Evolutionary conservation across 371 early-diverging fungal species (phyloP), one percentile per base, ranked within the genome.

Genomic region (Saksenaea oblongispora): DNA sequence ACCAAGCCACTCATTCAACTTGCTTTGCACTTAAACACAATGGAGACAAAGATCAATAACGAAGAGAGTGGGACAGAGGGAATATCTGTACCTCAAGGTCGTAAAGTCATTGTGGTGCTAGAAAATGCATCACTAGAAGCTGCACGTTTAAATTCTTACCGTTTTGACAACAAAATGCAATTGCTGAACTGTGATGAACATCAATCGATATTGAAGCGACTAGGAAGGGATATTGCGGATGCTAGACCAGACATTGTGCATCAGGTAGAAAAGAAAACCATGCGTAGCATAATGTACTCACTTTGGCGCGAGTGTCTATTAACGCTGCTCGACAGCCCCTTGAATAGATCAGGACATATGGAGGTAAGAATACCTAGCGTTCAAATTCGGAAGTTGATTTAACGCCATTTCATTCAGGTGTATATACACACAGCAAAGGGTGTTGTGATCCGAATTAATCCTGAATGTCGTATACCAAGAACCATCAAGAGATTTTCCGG

Each of bases 401-500:
- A 22, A 36, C 36, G 8, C 36, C 5, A n/a, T n/a, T 1, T n/a
- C 28, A 3, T n/a, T 1, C 67, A 80, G 84, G 93, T 99, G 13
- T 98, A 92, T 74, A 94, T 99, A 54, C 93, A 93, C 61, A 98
- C 99, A 2, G 86, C 90, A 55, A 91, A 91, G 70, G 94, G 95
- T 63, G 95, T 95, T 5, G 88, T 99, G 51, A 97, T 99, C 58
- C 96, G 97, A 73, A 89, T 99, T 37, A 96, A 95, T 79, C 98
- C 98, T 56, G 92, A 92, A 59, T 94, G 95, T 54, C 93, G 99
- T 73, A 98, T 99, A 71, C 99, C 99, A 47, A 82, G 99, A 74
- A 98, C 98, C 8, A 97, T 95, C 76, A 96, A 95, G 80, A 90
- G 99, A 58, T 99, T 99, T 76, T 91, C 93, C 47, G 99, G 99